phyloP scores from a whole-genome alignment of 148 eudicot species.

The Nyssa sinensis region DNA sequence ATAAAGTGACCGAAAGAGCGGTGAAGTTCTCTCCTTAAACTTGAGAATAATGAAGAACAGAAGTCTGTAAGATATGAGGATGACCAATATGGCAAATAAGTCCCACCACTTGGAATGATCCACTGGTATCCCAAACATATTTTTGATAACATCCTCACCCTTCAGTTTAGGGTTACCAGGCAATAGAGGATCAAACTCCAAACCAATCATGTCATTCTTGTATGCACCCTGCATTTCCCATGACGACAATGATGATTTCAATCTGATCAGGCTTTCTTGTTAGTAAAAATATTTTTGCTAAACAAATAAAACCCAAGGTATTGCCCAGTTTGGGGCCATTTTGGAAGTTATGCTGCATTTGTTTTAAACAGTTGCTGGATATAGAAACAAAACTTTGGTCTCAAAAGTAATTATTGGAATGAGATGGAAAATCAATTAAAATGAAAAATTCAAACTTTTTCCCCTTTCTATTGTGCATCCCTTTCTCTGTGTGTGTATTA shows the following conservation, averaged over 20 bases:
- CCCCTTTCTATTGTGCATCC: no score
- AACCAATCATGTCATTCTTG: slow-evolving; percentile 70
- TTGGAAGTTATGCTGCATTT: no score
- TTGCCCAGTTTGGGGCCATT: no score
- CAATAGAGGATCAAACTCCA: slow-evolving; percentile 60
- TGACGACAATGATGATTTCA: neutral
- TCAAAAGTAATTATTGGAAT: no score
- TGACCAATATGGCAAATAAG: slow-evolving; percentile 42
- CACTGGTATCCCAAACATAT: slow-evolving; percentile 50
- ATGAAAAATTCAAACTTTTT: no score
- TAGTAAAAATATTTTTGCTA: no score
- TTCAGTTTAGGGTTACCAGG: slow-evolving; percentile 55
- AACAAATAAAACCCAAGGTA: no score
- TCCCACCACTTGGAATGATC: slow-evolving; percentile 84
- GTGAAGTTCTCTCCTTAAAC: slow-evolving; percentile 53
- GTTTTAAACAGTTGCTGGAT: no score
- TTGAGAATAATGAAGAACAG: slow-evolving; percentile 57
- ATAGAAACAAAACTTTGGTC: no score
- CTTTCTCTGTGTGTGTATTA: no score
- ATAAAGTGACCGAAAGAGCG: slow-evolving; percentile 43
- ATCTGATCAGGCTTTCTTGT: no score
- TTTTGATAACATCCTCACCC: slow-evolving; percentile 49
- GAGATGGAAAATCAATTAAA: no score
- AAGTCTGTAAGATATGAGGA: slow-evolving; percentile 54
- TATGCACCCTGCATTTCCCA: slow-evolving; percentile 62